A percentile compares a stretch with the other conserved stretches of the same genome.
phyloP scores from a whole-genome alignment of 805 yeast species.

The Novakomyces olei region DNA sequence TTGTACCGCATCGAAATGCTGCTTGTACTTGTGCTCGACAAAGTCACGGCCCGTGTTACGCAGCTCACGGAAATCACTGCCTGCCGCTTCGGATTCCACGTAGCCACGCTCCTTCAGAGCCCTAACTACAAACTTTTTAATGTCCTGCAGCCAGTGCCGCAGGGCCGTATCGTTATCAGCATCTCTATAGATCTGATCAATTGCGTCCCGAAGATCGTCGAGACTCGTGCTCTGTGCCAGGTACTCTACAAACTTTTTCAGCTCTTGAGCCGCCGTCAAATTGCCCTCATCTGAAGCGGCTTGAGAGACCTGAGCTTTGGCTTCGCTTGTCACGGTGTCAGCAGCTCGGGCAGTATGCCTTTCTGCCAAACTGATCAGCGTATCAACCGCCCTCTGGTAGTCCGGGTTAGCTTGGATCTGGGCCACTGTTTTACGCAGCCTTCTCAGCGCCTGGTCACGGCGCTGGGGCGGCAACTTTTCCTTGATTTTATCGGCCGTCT shows the following conservation, averaged over 20 bases:
- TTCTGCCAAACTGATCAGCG: conserved; percentile 8
- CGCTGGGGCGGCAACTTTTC: conserved; percentile 8
- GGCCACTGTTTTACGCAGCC: conserved; percentile 7
- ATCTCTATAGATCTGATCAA: conserved; percentile 6
- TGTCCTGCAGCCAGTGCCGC: conserved; percentile 6
- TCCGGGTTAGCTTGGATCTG: conserved; percentile 10
- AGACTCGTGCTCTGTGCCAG: conserved; percentile 9
- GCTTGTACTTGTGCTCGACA: conserved; percentile 5
- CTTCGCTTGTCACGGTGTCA: background rate
- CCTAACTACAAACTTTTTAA: conserved; percentile 6
- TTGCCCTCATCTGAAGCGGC: conserved; percentile 6
- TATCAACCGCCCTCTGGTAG: conserved; percentile 8
- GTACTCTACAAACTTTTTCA: conserved; percentile 8
- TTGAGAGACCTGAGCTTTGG: background rate
- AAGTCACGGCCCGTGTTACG: conserved; percentile 6
- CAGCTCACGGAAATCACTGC: conserved; percentile 6
- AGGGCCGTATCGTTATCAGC: conserved; percentile 9
- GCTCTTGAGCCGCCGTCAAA: conserved; percentile 5
- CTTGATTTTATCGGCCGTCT: conserved; percentile 2
- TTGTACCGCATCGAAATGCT: conserved; percentile 6
- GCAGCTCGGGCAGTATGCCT: too few species aligned
- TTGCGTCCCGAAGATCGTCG: conserved; percentile 4
- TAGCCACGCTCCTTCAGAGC: conserved; percentile 8
- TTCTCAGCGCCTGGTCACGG: conserved; percentile 5
- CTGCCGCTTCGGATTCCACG: conserved; percentile 5